Base-by-base conservation (phyloP, 2,329 filamentous ascomycete genomes). In the Aspergillus sp. region DNA sequence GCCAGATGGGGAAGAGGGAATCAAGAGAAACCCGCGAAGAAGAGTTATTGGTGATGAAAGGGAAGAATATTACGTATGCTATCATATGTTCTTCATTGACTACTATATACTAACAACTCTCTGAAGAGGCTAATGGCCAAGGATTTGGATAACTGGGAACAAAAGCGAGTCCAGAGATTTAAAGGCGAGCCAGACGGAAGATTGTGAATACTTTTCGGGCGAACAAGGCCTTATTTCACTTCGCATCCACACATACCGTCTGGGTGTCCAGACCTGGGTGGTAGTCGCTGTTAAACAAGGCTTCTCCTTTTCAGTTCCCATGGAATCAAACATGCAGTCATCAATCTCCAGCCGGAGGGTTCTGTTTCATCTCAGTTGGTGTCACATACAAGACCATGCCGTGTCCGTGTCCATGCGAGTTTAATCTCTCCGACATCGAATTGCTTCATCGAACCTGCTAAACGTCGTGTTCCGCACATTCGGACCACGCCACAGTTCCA, bases 61-160 rank as follows among this genome's bases (percentile, higher is more conserved):
- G 45, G 68, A 74, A 51, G 74, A 76, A 58, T 76, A 75, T 58
- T 74, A 74, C 57, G 69, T 69, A 62, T 57, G 67, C 51, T n/a
- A 15, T 37, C n/a, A n/a, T 19, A 37, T 37, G 9, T 19, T 37
- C 33, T 7, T 6, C n/a, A 15, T 19, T 10, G n/a, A 19, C 17
- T 17, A 37, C 7, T 7, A 37, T 4, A 37, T 19, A 44, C 32
- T 33, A 35, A 56, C 62, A 48, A 60, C 43, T 22, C 39, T 44
- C 7, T 45, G 22, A 68, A 93, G 87, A 82, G 83, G 71, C 75
- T 88, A 35, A 86, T 88, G 58, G 87, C 88, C 27, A 95, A 94
- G 68, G 93, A 97, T 64, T 73, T 97, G 52, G 91, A 98, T 62
- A 81, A 89, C 63, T 98, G 93, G 93, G 91, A 97, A 67, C 93